Evolutionary conservation across 768 basidiomycete species (phyloP).

Genomic region (Tylopilus plumbeoviolaceoides): DNA sequence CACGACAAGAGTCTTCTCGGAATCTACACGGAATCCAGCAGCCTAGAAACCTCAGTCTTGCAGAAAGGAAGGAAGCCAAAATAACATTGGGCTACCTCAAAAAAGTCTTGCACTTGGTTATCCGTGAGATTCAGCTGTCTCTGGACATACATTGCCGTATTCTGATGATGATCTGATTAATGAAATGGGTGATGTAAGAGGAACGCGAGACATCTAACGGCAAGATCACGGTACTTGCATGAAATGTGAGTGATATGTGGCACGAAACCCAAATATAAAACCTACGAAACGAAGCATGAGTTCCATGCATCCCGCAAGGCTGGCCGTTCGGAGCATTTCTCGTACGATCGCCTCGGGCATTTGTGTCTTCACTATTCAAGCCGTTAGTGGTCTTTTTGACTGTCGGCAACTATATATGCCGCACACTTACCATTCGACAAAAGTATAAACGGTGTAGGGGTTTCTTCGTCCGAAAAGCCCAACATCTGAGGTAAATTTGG

Average conservation of each 20-base stretch:
- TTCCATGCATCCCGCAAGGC: conserved; percentile 36
- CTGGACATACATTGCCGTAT: conserved; percentile 42
- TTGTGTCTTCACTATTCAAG: conserved; percentile 37
- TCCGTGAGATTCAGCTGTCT: conserved; percentile 39
- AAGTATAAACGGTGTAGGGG: conserved; percentile 48
- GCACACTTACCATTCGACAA: conserved; percentile 40
- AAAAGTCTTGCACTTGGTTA: conserved; percentile 41
- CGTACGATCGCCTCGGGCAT: conserved; percentile 39
- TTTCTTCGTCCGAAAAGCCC: conserved; percentile 43
- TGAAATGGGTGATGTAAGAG: neutral
- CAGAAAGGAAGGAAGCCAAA: neutral
- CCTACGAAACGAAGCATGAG: conserved; percentile 34
- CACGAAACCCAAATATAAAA: neutral
- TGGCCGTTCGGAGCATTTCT: conserved; percentile 33
- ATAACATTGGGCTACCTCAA: conserved; percentile 32
- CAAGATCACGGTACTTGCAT: conserved; percentile 39
- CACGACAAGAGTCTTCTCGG: conserved; percentile 38
- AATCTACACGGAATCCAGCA: conserved; percentile 40
- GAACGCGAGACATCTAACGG: conserved; percentile 20
- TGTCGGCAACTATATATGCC: neutral
- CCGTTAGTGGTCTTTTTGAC: neutral
- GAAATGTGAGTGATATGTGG: neutral
- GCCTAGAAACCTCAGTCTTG: conserved; percentile 24
- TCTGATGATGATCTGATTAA: conserved; percentile 25
- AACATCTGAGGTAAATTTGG: conserved; percentile 52